Evolutionary conservation across 495 filamentous ascomycete species (phyloP), one percentile per base, ranked within the genome.

Genomic region (Neurospora discreta): DNA sequence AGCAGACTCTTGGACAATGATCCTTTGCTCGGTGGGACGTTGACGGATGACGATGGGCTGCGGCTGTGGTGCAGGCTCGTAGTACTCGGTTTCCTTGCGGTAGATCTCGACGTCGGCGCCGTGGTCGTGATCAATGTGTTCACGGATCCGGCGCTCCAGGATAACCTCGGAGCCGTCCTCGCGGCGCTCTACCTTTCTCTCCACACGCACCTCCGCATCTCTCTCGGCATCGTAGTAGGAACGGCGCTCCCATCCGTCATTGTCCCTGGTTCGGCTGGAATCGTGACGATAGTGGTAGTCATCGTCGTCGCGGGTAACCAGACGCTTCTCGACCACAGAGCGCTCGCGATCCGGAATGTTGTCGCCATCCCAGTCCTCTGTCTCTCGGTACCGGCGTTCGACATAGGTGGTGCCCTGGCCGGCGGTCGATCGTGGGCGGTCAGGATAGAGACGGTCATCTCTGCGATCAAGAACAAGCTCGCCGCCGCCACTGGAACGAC

Each of bases 21-120:
- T 88, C 77, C 87, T 87, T 75, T 92, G 89, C 75, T 93, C 87
- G 60, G 81, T 81, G 43, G 81, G 78, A 46, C 83, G 78, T 72
- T 89, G 88, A 74, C 87, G 90, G 79, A 94, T 91, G 76, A 93
- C 83, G 74, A 91, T 89, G 58, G 90, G 89, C n/a, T n/a, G n/a
- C 79, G 68, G 88, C 83, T 72, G 81, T 69, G 84, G 83, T 1
- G 84, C 81, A 58, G 85, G 84, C 36, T 88, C 84, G 80, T 88
- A 91, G 80, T 90, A 89, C 71, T 94, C 92, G 60, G 87, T 87
- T 71, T 91, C 89, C 76, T 87, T 87, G 78, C 87, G 85, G 78
- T 89, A 90, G 74, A 82, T 85, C 78, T 90, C 88, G 23, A 90
- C 76, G 65, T 89, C 87, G 68, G 71, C 85, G n/a, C 79, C 78